A percentile compares a stretch with the other conserved stretches of the same genome.
Conservation (phyloP, 2,329 filamentous ascomycete genomes). For the Monosporascus sp. region DNA sequence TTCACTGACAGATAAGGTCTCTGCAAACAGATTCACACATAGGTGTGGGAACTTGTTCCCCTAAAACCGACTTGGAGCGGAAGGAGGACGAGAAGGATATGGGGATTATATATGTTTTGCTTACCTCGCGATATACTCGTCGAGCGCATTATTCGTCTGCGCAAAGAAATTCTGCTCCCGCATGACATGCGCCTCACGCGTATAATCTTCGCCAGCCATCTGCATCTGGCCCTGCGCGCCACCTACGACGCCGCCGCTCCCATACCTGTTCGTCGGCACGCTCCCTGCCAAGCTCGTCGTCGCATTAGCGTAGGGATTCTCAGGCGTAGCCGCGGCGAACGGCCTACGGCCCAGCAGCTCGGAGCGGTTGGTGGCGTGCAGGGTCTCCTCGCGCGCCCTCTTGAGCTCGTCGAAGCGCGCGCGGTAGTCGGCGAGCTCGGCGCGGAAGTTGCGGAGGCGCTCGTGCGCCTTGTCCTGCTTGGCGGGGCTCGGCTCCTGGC, state of each 20-base stretch:
- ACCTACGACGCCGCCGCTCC: slow-evolving; percentile 22
- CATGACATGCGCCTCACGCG: slow-evolving; percentile 75
- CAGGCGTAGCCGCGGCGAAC: slow-evolving; percentile 72
- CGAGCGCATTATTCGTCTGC: slow-evolving; percentile 76
- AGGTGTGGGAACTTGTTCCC: too few relatives aligned
- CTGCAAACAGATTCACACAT: too few relatives aligned
- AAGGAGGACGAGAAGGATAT: too few relatives aligned
- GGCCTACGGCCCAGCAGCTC: slow-evolving; percentile 84
- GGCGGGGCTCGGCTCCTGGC: slow-evolving; percentile 81
- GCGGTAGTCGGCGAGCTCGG: slow-evolving; percentile 76
- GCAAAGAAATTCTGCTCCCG: slow-evolving; percentile 85
- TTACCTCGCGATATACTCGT: slow-evolving; percentile 83
- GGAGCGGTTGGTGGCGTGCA: slow-evolving; percentile 59
- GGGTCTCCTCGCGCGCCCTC: slow-evolving; percentile 68
- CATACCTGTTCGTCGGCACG: slow-evolving; percentile 38
- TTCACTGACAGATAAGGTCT: too few relatives aligned
- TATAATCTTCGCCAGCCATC: slow-evolving; percentile 56
- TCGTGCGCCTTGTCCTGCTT: slow-evolving; percentile 91
- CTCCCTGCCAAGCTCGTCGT: slow-evolving; percentile 26
- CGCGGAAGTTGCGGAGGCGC: slow-evolving; percentile 77
- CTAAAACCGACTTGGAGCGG: too few relatives aligned
- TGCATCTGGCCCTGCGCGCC: slow-evolving; percentile 29
- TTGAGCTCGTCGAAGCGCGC: slow-evolving; percentile 73
- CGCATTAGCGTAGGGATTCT: slow-evolving; percentile 81
- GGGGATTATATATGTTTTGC: background rate